Percentiles rank a stretch among this genome's conserved stretches.
phyloP scores from a whole-genome alignment of 768 basidiomycete genomes.

The Collybiopsis confluens region DNA sequence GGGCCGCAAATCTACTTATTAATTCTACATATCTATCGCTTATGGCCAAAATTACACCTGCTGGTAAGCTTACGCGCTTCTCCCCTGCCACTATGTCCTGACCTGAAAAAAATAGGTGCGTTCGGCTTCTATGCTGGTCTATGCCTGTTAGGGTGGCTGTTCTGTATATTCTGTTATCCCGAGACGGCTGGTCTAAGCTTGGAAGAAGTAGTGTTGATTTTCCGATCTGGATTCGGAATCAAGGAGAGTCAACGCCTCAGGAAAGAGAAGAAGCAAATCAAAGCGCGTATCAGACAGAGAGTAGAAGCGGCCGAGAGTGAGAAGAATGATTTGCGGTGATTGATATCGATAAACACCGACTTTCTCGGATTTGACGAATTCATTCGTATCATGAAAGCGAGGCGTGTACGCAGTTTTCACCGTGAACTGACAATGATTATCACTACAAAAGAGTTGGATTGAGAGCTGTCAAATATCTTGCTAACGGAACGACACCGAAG shows the following conservation, averaged over 20 bases:
- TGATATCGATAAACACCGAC: too few relatives aligned
- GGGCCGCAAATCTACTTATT: conserved; percentile 74
- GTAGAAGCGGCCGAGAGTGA: not conserved
- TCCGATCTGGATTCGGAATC: conserved; percentile 62
- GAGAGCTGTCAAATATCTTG: too few relatives aligned
- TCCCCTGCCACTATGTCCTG: not conserved
- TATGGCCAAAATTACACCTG: conserved; percentile 68
- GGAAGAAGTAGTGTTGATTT: conserved; percentile 63
- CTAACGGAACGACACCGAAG: too few relatives aligned
- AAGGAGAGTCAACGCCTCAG: conserved; percentile 49
- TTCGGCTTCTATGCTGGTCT: conserved; percentile 76
- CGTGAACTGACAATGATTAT: too few relatives aligned
- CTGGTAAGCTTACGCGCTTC: conserved; percentile 23
- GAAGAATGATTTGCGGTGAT: not conserved
- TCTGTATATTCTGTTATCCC: conserved; percentile 69
- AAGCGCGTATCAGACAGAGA: conserved; percentile 23
- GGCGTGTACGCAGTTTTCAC: too few relatives aligned
- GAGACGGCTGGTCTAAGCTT: conserved; percentile 74
- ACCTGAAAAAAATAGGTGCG: conserved; percentile 32
- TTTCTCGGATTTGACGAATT: too few relatives aligned
- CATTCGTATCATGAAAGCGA: too few relatives aligned
- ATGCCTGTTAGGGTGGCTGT: conserved; percentile 65
- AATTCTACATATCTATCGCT: conserved; percentile 77
- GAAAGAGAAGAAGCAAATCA: conserved; percentile 39
- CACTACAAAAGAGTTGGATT: too few relatives aligned